Conservation (phyloP, 805 yeast genomes). For the Kluyveromyces lactis region DNA sequence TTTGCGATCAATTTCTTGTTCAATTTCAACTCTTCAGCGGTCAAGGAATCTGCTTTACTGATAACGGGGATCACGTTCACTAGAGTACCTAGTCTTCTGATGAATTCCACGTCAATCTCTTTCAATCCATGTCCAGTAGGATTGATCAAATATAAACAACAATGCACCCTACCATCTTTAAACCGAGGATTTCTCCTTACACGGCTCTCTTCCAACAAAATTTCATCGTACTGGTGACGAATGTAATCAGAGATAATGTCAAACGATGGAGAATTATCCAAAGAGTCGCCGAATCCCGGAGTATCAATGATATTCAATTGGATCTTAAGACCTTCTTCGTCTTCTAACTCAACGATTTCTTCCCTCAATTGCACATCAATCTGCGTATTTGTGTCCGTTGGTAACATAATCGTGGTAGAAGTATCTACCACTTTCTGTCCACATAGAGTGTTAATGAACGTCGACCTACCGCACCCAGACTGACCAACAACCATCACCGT, state of each 20-base stretch:
- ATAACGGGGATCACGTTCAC: conserved; percentile 83
- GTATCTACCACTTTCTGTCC: conserved; percentile 79
- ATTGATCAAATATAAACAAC: conserved; percentile 64
- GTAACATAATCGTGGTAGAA: conserved; percentile 47
- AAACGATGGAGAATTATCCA: conserved; percentile 62
- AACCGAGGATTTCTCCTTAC: conserved; percentile 80
- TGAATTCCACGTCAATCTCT: conserved; percentile 68
- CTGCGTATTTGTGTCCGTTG: conserved; percentile 43
- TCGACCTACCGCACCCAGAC: conserved; percentile 84
- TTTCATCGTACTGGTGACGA: conserved; percentile 78
- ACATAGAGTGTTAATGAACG: conserved; percentile 83
- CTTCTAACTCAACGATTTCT: conserved; percentile 77
- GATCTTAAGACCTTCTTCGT: conserved; percentile 78
- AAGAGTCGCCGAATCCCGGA: conserved; percentile 72
- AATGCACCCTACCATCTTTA: conserved; percentile 77
- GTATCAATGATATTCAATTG: conserved; percentile 71
- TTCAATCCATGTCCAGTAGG: conserved; percentile 81
- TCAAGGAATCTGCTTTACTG: conserved; percentile 78
- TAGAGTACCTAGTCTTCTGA: conserved; percentile 69
- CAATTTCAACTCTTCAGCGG: conserved; percentile 64
- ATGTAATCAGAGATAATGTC: conserved; percentile 67
- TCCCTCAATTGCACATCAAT: conserved; percentile 59
- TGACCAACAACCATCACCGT: conserved; percentile 83
- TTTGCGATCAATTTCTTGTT: conserved; percentile 70
- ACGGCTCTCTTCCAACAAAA: conserved; percentile 68